These are phyloP conservation scores for Yamadazyma epiphylla DNA, from an alignment of 1,139 yeast species.

Conservation along the genomic window DNA sequence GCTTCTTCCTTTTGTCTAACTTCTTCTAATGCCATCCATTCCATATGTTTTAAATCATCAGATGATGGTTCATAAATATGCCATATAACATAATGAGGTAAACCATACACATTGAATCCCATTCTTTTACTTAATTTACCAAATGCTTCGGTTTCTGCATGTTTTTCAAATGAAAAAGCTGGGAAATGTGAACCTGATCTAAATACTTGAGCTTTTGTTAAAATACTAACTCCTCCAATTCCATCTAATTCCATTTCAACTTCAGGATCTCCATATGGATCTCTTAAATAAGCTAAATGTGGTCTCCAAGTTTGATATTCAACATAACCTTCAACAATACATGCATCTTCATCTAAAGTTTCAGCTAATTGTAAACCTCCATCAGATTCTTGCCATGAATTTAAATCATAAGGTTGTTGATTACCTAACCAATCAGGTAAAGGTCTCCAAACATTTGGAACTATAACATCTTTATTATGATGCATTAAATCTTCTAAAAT, in stretches of 20 bases:
- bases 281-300: conserved; percentile 81
- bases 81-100: conserved; percentile 91
- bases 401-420: conserved; percentile 86
- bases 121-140: conserved; percentile 80
- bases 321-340: conserved; percentile 87
- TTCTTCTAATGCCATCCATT: conserved; percentile 94
- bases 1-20: conserved; percentile 67
- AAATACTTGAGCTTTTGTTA: conserved; percentile 77
- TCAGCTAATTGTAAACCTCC: conserved; percentile 80
- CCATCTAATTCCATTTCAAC: conserved; percentile 88
- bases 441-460: conserved; percentile 92
- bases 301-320: conserved; percentile 94
- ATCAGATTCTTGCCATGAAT: conserved; percentile 87
- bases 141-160: conserved; percentile 92
- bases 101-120: conserved; percentile 79
- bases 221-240: conserved; percentile 85
- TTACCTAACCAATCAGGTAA: conserved; percentile 86
- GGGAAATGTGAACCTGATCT: conserved; percentile 84
- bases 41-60: conserved; percentile 89
- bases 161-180: conserved; percentile 84
- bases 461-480: conserved; percentile 51
- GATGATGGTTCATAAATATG: conserved; percentile 87
- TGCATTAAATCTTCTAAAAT: conserved; percentile 53
- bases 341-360: conserved; percentile 77
- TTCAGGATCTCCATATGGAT: conserved; percentile 82